Evolutionary conservation across 2,329 filamentous ascomycete genomes (phyloP), one percentile per base, ranked within the genome.

Genomic region (Chaetomium sp.): DNA sequence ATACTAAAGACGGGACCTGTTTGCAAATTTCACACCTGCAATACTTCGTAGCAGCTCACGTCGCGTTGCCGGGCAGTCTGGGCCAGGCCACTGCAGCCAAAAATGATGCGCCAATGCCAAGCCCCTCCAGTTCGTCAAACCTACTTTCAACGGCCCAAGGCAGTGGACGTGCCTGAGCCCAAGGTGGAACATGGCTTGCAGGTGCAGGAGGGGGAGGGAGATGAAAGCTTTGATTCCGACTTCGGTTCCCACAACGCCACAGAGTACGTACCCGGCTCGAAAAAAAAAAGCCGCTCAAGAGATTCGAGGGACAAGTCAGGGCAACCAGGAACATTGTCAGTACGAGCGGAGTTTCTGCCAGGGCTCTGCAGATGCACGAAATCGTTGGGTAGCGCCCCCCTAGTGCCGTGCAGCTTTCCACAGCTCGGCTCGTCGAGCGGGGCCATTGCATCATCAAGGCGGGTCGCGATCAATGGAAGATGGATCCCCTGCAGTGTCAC

Each of bases 371-470:
- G 53, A 38, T 29, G 38, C 27, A 42, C 21, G 8, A 23, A 49
- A 10, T 21, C 45, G 16, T 53, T 62, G n/a, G n/a, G n/a, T n/a
- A 38, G 60, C 60, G 59, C 50, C 25, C 10, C 27, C 16, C 25
- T 29, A 16, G 47, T 42, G 33, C 8, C 42, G 50, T 56, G 59
- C 51, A 33, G 33, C 19, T 55, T 35, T 38, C n/a, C 35, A 10
- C 21, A 16, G 35, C n/a, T n/a, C n/a, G n/a, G 38, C 29, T 25
- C n/a, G 31, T 9, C n/a, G 19, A 29, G 55, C 31, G 62, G 57
- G 45, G 42, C 57, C 53, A 64, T 64, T 64, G 63, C 63, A 64
- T 64, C 63, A 64, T 57, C 51, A n/a, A n/a, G n/a, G n/a, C n/a
- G 23, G 10, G 25, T 8, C 7, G n/a, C n/a, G 38, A 16, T 42